Percentiles rank a stretch among this genome's conserved stretches.
phyloP scores from a whole-genome alignment of 2,329 filamentous ascomycete species.

The Penicillium capsulatum region DNA sequence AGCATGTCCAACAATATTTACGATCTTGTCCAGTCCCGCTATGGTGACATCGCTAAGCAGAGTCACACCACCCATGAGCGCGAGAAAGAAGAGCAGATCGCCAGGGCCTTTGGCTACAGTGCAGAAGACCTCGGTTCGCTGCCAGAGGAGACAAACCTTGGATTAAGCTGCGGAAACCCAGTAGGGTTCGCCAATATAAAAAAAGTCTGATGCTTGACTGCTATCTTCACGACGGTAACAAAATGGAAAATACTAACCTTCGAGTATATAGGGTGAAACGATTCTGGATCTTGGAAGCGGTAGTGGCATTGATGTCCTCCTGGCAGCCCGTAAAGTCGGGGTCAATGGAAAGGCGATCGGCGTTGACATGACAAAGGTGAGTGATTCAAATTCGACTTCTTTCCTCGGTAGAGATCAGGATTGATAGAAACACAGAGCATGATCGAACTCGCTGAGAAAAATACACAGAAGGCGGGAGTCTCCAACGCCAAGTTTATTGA shows the following conservation, averaged over 20 bases:
- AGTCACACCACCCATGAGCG: not conserved
- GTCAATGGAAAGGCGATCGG: conserved; percentile 50
- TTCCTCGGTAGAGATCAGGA: not conserved
- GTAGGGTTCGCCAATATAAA: conserved; percentile 47
- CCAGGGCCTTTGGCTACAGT: conserved; percentile 53
- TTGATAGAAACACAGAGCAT: conserved; percentile 46
- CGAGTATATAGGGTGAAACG: conserved; percentile 48
- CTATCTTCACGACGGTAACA: not conserved
- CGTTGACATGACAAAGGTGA: conserved; percentile 58
- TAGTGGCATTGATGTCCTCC: conserved; percentile 56
- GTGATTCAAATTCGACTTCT: not conserved
- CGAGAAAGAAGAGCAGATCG: conserved; percentile 34
- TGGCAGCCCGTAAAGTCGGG: conserved; percentile 51
- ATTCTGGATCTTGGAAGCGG: conserved; percentile 57
- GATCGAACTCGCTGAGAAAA: conserved; percentile 22
- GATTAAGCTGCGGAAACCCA: conserved; percentile 54
- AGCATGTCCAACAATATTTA: conserved; percentile 2
- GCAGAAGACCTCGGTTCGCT: conserved; percentile 46
- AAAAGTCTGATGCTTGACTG: conserved; percentile 30
- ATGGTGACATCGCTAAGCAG: conserved; percentile 7
- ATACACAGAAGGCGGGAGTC: conserved; percentile 38
- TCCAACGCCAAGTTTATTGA: conserved; percentile 52
- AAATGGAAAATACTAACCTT: no score
- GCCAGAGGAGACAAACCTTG: conserved; percentile 50
- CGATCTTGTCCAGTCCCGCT: conserved; percentile 7